Base-by-base conservation (phyloP, 768 basidiomycete genomes). In the Lactarius sanguifluus region DNA sequence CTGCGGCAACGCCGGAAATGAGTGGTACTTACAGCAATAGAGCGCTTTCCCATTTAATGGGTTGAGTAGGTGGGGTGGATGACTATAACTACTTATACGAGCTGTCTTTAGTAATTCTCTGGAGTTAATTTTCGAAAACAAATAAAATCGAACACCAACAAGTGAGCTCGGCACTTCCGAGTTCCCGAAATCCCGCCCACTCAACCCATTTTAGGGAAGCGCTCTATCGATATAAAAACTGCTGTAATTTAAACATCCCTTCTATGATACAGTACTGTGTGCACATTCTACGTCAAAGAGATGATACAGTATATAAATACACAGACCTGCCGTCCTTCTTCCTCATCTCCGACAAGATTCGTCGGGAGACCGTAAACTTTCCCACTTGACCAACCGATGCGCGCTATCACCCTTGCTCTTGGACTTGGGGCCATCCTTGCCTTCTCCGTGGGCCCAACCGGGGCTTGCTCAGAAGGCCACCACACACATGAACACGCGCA, bases 271-370 rank as follows among this genome's bases (percentile, higher is more conserved):
- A 30, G 28, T 30, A 47, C 45, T 10, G 9, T 12, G n/a, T 95
- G 94, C 23, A 93, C 94, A 71, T 96, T 96, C 1, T 91, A 20
- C 3, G 3, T 28, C 10, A 9, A 34, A 56, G 20, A 28, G 20
- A 56, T 56, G 32, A 32, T 32, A 32, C 32, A 1, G 32, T 34
- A 56, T 56, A 56, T 30, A 56, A 30, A 32, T 2, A 18, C 30
- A 28, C 20, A 16, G 16, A 20, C 55, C 30, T 8, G 28, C 55
- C 16, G 20, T 34, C 16, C 28, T 20, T 23, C 45, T 18, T n/a
- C 45, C 2, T n/a, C 45, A 47, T 47, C 45, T 47, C 45, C 45
- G n/a, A 47, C 45, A 47, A 47, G n/a, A 23, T n/a, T 47, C 45
- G 9, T 47, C 8, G 2, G 55, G 34, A 20, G 30, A 16, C 28